These are phyloP conservation scores for Sporopachydermia quercuum DNA, from an alignment of 805 yeast species.

Conservation along the genomic window DNA sequence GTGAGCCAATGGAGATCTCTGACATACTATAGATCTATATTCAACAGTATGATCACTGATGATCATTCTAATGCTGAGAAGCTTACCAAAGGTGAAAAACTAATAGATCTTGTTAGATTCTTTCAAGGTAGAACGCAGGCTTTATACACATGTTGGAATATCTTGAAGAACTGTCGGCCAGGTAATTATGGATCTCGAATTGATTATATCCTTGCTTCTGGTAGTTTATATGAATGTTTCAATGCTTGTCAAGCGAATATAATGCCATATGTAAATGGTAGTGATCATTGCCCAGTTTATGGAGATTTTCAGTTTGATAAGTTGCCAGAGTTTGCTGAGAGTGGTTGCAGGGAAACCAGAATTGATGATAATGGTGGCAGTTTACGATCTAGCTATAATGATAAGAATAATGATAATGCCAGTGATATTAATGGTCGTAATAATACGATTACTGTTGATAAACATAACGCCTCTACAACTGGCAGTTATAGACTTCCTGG, in stretches of 20 bases:
- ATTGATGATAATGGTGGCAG: too few species aligned
- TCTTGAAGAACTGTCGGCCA: constrained; percentile 58
- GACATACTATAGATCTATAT: constrained; percentile 25
- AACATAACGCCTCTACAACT: too few species aligned
- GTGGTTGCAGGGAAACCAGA: too few species aligned
- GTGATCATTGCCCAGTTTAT: constrained; percentile 89
- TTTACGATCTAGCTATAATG: too few species aligned
- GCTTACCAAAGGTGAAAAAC: constrained; percentile 24
- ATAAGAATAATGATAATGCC: too few species aligned
- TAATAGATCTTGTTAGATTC: constrained; percentile 46
- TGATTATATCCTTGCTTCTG: constrained; percentile 52
- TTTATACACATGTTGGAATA: constrained; percentile 90
- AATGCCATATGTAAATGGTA: constrained; percentile 62
- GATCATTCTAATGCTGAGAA: constrained; percentile 15
- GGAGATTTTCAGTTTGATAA: constrained; percentile 39
- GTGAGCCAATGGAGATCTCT: constrained; percentile 24
- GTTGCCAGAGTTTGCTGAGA: neutral
- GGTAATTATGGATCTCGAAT: constrained; percentile 80
- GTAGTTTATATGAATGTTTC: constrained; percentile 19
- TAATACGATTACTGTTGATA: too few species aligned
- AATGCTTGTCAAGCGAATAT: constrained; percentile 33
- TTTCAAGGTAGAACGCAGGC: constrained; percentile 40
- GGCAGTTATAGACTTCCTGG: neutral
- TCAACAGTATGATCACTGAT: constrained; percentile 31
- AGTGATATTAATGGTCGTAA: too few species aligned